Evolutionary conservation across 1,284 basidiomycete species (phyloP), one percentile per base, ranked within the genome.

Genomic region (Hymenochaete sp.): DNA sequence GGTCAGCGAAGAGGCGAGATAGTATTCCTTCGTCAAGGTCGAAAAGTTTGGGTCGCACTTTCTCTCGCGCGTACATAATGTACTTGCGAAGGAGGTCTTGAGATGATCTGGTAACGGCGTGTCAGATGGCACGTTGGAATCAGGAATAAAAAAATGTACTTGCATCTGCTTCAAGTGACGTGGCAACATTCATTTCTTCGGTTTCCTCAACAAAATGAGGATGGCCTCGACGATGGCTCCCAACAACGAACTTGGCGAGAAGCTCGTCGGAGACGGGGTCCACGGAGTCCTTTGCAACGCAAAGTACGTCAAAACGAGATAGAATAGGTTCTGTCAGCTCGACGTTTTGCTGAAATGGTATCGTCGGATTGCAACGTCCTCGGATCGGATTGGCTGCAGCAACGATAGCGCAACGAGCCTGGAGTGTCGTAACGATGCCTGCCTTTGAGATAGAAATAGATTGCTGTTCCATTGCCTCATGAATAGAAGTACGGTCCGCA

Each of bases 401-500:
- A 48, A 98, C 78, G 62, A 99, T 93, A 4, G 95, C 93, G 63
- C 95, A 98, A 27, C 95, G 83, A 14, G 95, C 96, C 66, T 98
- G 93, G 18, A 99, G 74, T 9, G 89, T 89, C 8, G 96, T 98
- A 43, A 98, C 87, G 56, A 99, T 99, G 49, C 95, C 96, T 2
- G 95, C 96, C 62, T 99, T 99, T 32, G 93, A 93, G 55, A 99
- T 98, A 1, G 95, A 98, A 56, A 99, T 99, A n/a, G 88, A 87
- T 62, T 99, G 95, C 66, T 99, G 95, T 63, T 99, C 95, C 95
- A 99, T 99, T 2, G 96, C 96, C 64, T 99, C 95, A 70, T 98
- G 96, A 57, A 98, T 98, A 5, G 93, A 98, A 9, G 95, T 98
- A 53, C 93, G 75, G 64, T 93, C 91, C 25, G 90, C 79, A 58